phyloP scores from a whole-genome alignment of 2,329 filamentous ascomycete species.

The Fusarium praegraminearum region DNA sequence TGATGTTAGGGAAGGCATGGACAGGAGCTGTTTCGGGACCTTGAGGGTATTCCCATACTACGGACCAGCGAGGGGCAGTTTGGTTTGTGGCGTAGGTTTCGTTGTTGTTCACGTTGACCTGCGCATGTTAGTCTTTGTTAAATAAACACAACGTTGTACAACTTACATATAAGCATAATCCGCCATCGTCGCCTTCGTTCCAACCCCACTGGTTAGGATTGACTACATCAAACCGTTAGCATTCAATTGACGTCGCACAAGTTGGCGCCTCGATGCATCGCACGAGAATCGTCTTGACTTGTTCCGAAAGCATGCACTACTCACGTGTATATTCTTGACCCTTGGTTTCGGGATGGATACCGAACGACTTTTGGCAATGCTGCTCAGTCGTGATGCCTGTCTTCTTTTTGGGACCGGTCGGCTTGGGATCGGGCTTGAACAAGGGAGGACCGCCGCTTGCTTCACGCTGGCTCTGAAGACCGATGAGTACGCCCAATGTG shows the following conservation, averaged over 20 bases:
- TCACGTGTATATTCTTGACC: slow-evolving; percentile 62
- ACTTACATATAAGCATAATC: slow-evolving; percentile 66
- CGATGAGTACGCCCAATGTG: slow-evolving; percentile 63
- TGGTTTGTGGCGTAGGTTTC: slow-evolving; percentile 60
- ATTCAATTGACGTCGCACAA: slow-evolving; percentile 8
- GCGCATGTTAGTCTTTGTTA: not conserved
- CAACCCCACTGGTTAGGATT: slow-evolving; percentile 69
- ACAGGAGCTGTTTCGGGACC: slow-evolving; percentile 59
- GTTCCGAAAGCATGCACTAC: slow-evolving; percentile 34
- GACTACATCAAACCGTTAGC: slow-evolving; percentile 55
- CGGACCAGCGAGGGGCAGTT: slow-evolving; percentile 62
- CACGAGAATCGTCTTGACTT: slow-evolving; percentile 1
- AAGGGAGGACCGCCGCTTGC: slow-evolving; percentile 59
- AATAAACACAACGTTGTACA: not conserved
- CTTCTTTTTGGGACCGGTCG: slow-evolving; percentile 42
- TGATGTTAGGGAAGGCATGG: slow-evolving; percentile 67
- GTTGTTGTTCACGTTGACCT: slow-evolving; percentile 65
- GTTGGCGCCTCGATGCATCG: not conserved
- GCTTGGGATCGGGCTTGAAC: slow-evolving; percentile 51
- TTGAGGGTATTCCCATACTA: slow-evolving; percentile 65
- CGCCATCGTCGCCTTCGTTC: slow-evolving; percentile 53
- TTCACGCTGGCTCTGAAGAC: slow-evolving; percentile 59
- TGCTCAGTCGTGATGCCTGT: slow-evolving; percentile 35
- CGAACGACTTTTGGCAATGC: slow-evolving; percentile 48
- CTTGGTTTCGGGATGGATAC: slow-evolving; percentile 59